Evolutionary conservation across 1,284 basidiomycete species (phyloP).

Genomic region (Sphagnurus paluster): DNA sequence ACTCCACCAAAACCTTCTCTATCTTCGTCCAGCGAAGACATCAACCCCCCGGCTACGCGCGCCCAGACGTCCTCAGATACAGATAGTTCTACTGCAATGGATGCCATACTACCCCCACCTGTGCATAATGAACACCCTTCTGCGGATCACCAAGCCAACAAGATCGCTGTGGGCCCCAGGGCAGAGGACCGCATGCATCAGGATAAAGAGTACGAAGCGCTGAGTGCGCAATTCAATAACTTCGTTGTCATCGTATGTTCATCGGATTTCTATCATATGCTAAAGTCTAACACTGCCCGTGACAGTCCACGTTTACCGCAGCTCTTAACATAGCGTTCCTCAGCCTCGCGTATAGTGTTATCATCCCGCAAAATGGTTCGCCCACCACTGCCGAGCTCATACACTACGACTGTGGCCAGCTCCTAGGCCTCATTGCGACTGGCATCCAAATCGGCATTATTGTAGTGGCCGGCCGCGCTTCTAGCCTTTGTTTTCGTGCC

Average conservation of each 20-base stretch:
- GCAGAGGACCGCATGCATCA: no score
- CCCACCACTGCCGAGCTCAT: background rate
- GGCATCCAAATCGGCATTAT: conserved; percentile 16
- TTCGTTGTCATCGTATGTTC: conserved; percentile 26
- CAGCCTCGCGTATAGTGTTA: conserved; percentile 21
- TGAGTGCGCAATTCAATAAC: conserved; percentile 24
- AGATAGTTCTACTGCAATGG: no score
- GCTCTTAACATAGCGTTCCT: conserved; percentile 26
- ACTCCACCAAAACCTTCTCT: no score
- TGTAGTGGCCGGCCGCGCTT: conserved; percentile 15
- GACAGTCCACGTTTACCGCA: conserved; percentile 31
- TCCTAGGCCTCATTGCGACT: conserved; percentile 10
- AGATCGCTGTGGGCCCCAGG: no score
- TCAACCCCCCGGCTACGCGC: no score
- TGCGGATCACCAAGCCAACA: no score
- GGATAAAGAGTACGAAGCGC: conserved; percentile 11
- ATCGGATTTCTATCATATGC: background rate
- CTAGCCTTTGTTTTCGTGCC: conserved; percentile 13
- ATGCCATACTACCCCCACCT: no score
- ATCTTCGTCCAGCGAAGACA: no score
- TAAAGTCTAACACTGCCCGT: background rate
- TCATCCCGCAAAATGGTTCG: conserved; percentile 13
- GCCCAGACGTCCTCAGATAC: no score
- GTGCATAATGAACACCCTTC: no score
- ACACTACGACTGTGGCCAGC: conserved; percentile 14